A percentile compares a stretch with the other conserved stretches of the same genome.
Conservation (phyloP, 257 asterid species). For the Mitragyna speciosa region DNA sequence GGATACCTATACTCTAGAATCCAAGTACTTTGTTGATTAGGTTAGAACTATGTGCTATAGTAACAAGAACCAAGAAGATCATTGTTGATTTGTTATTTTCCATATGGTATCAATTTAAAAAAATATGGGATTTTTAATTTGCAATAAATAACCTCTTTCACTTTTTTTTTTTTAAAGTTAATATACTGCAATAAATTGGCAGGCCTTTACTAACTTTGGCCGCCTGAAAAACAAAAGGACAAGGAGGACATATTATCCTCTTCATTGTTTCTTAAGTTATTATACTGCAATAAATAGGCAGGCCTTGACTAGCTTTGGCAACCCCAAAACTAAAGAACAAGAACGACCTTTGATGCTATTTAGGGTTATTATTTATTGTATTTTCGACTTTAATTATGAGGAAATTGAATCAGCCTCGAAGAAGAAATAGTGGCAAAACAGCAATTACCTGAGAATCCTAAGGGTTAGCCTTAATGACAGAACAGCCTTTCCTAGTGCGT, state of each 20-base stretch:
- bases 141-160: neutral
- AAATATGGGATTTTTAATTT: neutral
- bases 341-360: neutral
- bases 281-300: neutral
- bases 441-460: neutral
- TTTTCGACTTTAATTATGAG: neutral
- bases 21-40: constrained; percentile 20
- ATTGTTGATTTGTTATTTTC: constrained; percentile 11
- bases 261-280: neutral
- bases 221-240: neutral
- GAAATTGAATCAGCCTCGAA: neutral
- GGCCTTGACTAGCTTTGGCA: constrained; percentile 14
- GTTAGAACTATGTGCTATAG: constrained; percentile 14
- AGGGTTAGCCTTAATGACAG: too few species aligned
- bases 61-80: constrained; percentile 13
- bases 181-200: neutral
- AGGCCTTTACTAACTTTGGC: constrained; percentile 10
- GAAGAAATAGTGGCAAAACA: neutral
- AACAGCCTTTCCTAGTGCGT: neutral
- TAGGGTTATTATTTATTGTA: neutral
- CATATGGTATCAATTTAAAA: constrained; percentile 4
- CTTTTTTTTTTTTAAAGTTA: neutral
- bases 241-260: neutral
- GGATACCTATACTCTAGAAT: neutral
- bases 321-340: neutral